A percentile compares a stretch with the other conserved stretches of the same genome.
Evolutionary conservation across 2,329 filamentous ascomycete species (phyloP).

Genomic region (Cryphonectria nitschkei): DNA sequence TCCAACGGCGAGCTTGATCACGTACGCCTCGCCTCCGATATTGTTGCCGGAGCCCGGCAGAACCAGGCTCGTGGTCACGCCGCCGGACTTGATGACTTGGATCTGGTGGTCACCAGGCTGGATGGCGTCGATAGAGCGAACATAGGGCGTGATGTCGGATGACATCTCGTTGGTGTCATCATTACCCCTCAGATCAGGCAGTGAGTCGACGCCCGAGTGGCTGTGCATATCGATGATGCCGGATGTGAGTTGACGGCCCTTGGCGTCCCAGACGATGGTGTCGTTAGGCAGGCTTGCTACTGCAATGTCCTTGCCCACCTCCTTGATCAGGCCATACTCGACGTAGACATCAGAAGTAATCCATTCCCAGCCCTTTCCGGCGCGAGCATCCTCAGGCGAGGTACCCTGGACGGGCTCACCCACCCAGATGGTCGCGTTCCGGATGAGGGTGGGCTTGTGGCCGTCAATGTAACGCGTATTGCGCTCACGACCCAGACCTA

Average conservation of each 20-base stretch:
- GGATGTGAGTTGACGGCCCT: slow-evolving; percentile 64
- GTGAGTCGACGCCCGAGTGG: slow-evolving; percentile 62
- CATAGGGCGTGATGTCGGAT: slow-evolving; percentile 67
- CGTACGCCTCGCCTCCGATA: slow-evolving; percentile 71
- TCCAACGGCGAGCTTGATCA: slow-evolving; percentile 70
- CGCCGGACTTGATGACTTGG: slow-evolving; percentile 71
- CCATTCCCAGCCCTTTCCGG: slow-evolving; percentile 65
- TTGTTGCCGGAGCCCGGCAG: slow-evolving; percentile 74
- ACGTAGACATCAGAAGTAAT: slow-evolving; percentile 62
- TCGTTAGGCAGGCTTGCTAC: slow-evolving; percentile 48
- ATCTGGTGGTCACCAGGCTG: slow-evolving; percentile 67
- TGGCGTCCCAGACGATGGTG: slow-evolving; percentile 58
- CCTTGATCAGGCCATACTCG: slow-evolving; percentile 63
- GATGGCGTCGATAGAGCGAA: slow-evolving; percentile 67
- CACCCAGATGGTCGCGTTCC: slow-evolving; percentile 69
- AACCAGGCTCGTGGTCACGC: slow-evolving; percentile 70
- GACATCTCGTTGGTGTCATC: slow-evolving; percentile 68
- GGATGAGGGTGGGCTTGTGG: slow-evolving; percentile 63
- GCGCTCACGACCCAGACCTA: slow-evolving; percentile 57
- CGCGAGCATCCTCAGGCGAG: slow-evolving; percentile 55
- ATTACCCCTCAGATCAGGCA: slow-evolving; percentile 59
- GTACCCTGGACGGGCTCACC: slow-evolving; percentile 62
- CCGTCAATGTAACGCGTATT: slow-evolving; percentile 66
- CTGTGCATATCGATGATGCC: slow-evolving; percentile 76
- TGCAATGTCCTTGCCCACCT: slow-evolving; percentile 51